phyloP scores from a whole-genome alignment of 2,329 filamentous ascomycete species.

The Penicillium hordei region DNA sequence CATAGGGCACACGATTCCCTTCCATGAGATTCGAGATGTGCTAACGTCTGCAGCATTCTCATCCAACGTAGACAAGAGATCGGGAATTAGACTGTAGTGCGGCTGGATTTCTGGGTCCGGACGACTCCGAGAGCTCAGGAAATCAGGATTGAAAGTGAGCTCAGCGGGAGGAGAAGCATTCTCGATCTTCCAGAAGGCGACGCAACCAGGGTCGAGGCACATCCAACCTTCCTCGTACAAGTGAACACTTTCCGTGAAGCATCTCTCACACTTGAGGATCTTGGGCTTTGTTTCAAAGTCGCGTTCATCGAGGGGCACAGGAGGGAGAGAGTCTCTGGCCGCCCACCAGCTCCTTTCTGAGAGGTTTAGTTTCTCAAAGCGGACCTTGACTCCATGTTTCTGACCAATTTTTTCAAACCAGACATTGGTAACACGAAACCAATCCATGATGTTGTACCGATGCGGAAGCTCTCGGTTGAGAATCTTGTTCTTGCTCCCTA shows the following conservation, averaged over 20 bases:
- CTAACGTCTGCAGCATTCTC: conserved; percentile 43
- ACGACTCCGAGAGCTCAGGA: conserved; percentile 55
- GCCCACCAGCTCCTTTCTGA: conserved; percentile 60
- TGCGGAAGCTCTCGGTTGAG: conserved; percentile 55
- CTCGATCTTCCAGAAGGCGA: conserved; percentile 55
- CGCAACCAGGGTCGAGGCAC: conserved; percentile 57
- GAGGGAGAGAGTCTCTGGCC: conserved; percentile 32
- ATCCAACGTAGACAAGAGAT: conserved; percentile 41
- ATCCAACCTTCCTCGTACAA: conserved; percentile 55
- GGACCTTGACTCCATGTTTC: conserved; percentile 55
- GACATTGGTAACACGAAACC: conserved; percentile 66
- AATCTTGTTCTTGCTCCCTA: conserved; percentile 53
- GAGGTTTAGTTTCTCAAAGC: conserved; percentile 64
- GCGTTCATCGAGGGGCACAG: conserved; percentile 31
- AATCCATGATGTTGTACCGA: conserved; percentile 65
- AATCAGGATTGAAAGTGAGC: conserved; percentile 55
- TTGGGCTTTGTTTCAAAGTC: conserved; percentile 29
- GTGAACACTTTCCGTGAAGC: conserved; percentile 36
- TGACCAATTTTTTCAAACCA: conserved; percentile 61
- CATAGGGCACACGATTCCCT: conserved; percentile 65
- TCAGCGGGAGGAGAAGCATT: conserved; percentile 30
- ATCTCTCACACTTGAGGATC: conserved; percentile 41
- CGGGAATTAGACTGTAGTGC: conserved; percentile 42
- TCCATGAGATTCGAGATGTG: conserved; percentile 55
- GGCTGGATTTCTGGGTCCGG: conserved; percentile 43